Evolutionary conservation across 805 yeast genomes (phyloP).

Genomic region (Candida boleticola): DNA sequence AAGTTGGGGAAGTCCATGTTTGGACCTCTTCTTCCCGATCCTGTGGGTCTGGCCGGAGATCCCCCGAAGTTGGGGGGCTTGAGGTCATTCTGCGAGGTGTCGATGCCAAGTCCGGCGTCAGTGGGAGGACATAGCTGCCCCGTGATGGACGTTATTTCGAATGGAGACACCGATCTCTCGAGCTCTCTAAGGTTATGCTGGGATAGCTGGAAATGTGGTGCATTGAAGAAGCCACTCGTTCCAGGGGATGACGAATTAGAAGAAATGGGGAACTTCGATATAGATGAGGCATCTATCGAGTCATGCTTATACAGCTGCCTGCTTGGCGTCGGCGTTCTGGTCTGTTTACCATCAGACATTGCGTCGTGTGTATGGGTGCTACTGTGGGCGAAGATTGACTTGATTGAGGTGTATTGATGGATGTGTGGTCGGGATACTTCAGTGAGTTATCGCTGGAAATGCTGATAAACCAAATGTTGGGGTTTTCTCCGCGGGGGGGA

Average conservation of each 20-base stretch:
- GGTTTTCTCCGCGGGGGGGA: no score
- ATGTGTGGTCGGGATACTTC: no score
- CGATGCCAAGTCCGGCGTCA: no score
- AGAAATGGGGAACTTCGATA: neutral
- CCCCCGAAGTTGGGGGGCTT: no score
- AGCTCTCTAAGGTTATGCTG: constrained; percentile 16
- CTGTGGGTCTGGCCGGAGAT: neutral
- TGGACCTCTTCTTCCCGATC: constrained; percentile 5
- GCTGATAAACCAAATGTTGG: no score
- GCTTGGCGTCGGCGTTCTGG: no score
- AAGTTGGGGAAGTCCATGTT: constrained; percentile 8
- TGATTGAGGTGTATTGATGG: no score
- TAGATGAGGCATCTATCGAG: neutral
- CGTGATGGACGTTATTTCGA: constrained; percentile 19
- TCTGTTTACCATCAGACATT: neutral
- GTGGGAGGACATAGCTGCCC: neutral
- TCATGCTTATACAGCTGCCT: no score
- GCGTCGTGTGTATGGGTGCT: no score
- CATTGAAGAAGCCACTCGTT: constrained; percentile 12
- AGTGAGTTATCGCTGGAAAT: no score
- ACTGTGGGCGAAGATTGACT: no score
- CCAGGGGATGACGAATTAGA: constrained; percentile 2
- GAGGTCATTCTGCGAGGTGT: no score
- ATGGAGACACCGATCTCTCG: constrained; percentile 35
- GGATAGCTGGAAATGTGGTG: constrained; percentile 15